Base-by-base conservation (phyloP, 2,329 filamentous ascomycete genomes). In the Neofusicoccum kwambonambiense region DNA sequence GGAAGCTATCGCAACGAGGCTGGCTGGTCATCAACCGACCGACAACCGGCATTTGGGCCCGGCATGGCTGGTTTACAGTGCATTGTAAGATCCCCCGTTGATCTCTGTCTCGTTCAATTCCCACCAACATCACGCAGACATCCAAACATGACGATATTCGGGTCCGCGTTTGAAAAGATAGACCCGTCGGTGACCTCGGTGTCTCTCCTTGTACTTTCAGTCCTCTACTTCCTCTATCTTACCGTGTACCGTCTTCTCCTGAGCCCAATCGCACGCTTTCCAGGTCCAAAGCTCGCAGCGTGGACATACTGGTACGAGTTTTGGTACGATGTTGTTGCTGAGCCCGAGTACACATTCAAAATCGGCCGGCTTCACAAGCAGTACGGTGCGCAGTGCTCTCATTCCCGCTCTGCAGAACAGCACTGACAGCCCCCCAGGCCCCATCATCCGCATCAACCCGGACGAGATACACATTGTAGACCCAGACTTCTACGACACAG, bases 221-320 rank as follows among this genome's bases (percentile, higher is more conserved):
- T 72, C 39, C 42, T 72, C 9, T 65, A 35, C 31, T 19, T 47
- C 13, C 15, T 19, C 31, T 34, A 15, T 11, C 49, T 63, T 11
- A 22, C 15, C 8, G 54, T 58, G 19, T 70, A 70, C 31, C 67
- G 69, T 8, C 62, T 72, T 2, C 66, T 45, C 41, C 63, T 77
- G n/a, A 69, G 71, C 51, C 74, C 74, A 1, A 45, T 77, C 19
- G 67, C 69, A 17, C 49, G 67, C 15, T 72, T 77, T 19, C 75
- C 75, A 2, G 75, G 75, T 8, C 74, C 74, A 2, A 75, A 68
- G 58, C 47, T 77, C 9, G 73, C 76, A 6, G 77, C 75, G 5
- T 68, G 73, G 13, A 76, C 76, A 0, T 70, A 71, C 41, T 68
- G 69, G 62, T 75, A 75, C 1, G 66, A 67, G 39, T 61, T 58